Evolutionary conservation across 305 asterid species (phyloP), one percentile per base, ranked within the genome.

Genomic region (Fraxinus angustifolia): DNA sequence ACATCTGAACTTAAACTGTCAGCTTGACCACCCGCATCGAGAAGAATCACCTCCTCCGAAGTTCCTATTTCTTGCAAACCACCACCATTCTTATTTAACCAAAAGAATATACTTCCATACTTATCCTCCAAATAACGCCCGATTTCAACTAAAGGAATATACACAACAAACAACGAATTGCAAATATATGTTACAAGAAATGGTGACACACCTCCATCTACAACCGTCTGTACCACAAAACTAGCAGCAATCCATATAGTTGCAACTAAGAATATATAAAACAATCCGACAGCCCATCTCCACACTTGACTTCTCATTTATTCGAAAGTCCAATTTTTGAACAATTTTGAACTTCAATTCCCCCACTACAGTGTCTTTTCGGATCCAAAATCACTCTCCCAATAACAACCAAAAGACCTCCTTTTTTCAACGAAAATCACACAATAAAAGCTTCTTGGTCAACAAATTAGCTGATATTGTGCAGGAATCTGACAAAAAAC

Each of bases 161-260:
- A 94, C 56, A 94, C 91, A 58, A 94, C 73, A 77, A 95, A 95
- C 78, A 95, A 87, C 30, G 98, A 94, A 87, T 95, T 94, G 85
- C 99, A 95, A 65, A 91, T 87, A 84, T 95, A 95, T 19, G 99
- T 95, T 36, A 93, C 86, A 21, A 94, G 89, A 87, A 94, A 94
- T 0, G 97, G 98, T 0, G 99, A 89, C 78, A 92, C 97, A 8
- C 98, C 99, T 4, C 81, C 97, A 78, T 93, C 97, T 36, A 93
- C 99, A 77, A 95, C 99, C 3, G 94, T 85, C 75, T 93, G 98
- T 56, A 95, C 99, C 30, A 94, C 97, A 81, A 92, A 92, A 83
- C 99, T 95, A 86, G 99, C 96, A 81, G 94, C 97, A 83, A 93
- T 92, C 99, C 98, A 95, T 82, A 95, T 95, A 6, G 90, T 82